Conservation (phyloP, 2,329 filamentous ascomycete species). For the Xylogone sp. region DNA sequence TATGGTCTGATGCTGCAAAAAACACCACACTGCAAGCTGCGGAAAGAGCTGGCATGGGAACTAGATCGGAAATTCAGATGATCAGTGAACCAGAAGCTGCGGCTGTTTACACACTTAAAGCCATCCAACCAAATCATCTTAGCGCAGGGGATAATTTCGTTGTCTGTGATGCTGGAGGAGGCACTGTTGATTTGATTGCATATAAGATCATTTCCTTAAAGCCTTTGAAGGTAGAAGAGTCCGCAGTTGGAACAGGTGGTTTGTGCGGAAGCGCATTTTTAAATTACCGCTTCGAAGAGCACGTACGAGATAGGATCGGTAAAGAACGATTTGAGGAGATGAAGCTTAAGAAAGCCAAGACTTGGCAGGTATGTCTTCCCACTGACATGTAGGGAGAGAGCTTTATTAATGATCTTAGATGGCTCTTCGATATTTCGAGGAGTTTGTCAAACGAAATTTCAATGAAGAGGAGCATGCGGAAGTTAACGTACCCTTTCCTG, state of each 20-base stretch:
- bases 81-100: slow-evolving; percentile 79
- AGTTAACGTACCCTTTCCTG: slow-evolving; percentile 76
- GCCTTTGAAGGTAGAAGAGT: slow-evolving; percentile 72
- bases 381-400: neutral
- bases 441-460: slow-evolving; percentile 82
- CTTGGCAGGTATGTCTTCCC: slow-evolving; percentile 60
- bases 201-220: slow-evolving; percentile 75
- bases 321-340: slow-evolving; percentile 66
- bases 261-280: slow-evolving; percentile 76
- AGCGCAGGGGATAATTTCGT: slow-evolving; percentile 61
- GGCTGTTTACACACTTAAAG: slow-evolving; percentile 75
- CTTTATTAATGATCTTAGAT: slow-evolving; percentile 38
- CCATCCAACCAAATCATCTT: slow-evolving; percentile 71
- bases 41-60: slow-evolving; percentile 74
- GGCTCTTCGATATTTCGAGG: slow-evolving; percentile 76
- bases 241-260: slow-evolving; percentile 73
- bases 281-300: slow-evolving; percentile 78
- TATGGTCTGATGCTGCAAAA: slow-evolving; percentile 84
- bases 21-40: slow-evolving; percentile 76
- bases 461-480: slow-evolving; percentile 74
- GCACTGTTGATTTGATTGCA: slow-evolving; percentile 71
- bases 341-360: slow-evolving; percentile 73
- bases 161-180: slow-evolving; percentile 54
- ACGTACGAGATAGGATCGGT: slow-evolving; percentile 66
- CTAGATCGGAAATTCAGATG: slow-evolving; percentile 66